Evolutionary conservation across 1,284 basidiomycete species (phyloP).

Genomic region (Leccinum huronense): DNA sequence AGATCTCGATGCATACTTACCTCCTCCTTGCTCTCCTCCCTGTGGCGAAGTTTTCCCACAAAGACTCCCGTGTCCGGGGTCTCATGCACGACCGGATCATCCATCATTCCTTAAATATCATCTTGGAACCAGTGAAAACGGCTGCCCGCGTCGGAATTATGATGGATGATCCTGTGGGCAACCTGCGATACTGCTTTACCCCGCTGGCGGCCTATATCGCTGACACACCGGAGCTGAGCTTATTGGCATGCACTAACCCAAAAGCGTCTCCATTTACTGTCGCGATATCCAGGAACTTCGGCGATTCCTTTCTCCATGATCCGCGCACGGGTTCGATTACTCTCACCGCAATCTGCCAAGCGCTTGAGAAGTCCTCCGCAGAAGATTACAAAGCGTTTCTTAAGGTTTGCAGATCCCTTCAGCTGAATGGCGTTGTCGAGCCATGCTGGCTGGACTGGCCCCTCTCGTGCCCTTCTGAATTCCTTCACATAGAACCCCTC

Average conservation of each 20-base stretch:
- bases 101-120: slow-evolving; percentile 33
- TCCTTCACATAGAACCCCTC: neutral
- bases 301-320: neutral
- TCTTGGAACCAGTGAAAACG: slow-evolving; percentile 32
- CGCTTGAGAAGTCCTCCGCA: neutral
- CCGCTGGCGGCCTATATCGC: slow-evolving; percentile 3
- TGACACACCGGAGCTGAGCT: neutral
- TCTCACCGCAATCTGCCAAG: neutral
- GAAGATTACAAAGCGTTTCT: neutral
- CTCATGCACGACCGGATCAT: slow-evolving; percentile 21
- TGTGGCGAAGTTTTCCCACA: slow-evolving; percentile 29
- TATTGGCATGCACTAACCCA: neutral
- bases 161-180: slow-evolving; percentile 32
- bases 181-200: slow-evolving; percentile 2
- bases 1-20: slow-evolving; percentile 32
- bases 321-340: neutral
- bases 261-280: neutral
- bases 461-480: neutral
- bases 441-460: slow-evolving; percentile 1
- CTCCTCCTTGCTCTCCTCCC: slow-evolving; percentile 32
- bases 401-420: neutral
- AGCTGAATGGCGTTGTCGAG: neutral
- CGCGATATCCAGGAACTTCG: neutral
- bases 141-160: slow-evolving; percentile 30
- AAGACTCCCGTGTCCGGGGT: neutral